Conservation (phyloP, 768 basidiomycete species). For the Neoboletus brunneissimus region DNA sequence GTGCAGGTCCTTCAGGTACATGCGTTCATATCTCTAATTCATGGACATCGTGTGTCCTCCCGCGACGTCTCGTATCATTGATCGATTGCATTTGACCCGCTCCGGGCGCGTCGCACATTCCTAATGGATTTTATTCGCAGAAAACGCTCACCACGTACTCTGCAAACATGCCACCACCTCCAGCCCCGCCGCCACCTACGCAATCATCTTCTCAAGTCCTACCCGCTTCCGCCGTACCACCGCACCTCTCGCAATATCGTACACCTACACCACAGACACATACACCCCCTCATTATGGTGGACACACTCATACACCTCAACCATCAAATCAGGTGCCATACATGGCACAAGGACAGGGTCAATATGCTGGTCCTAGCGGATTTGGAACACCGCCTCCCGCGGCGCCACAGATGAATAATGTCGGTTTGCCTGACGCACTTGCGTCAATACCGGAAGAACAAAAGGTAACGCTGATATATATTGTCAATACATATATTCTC, state of each 20-base stretch:
- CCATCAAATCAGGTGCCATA: conserved; percentile 20
- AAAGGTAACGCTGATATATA: conserved; percentile 43
- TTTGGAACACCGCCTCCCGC: conserved; percentile 24
- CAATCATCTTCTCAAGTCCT: conserved; percentile 26
- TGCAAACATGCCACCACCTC: conserved; percentile 19
- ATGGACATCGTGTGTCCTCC: background rate
- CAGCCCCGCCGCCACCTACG: conserved; percentile 12
- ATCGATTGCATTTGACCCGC: background rate
- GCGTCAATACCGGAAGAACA: conserved; percentile 66
- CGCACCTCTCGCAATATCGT: conserved; percentile 37
- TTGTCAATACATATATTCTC: conserved; percentile 1
- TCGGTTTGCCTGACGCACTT: conserved; percentile 48
- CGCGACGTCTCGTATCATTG: background rate
- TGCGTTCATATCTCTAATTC: background rate
- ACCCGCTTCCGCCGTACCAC: conserved; percentile 45
- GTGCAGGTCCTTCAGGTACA: conserved; percentile 73
- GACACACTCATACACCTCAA: conserved; percentile 29
- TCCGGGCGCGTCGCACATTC: background rate
- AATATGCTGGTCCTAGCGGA: conserved; percentile 16
- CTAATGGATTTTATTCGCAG: conserved; percentile 29
- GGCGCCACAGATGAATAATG: conserved; percentile 19
- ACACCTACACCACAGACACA: conserved; percentile 37
- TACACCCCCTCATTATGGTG: conserved; percentile 29
- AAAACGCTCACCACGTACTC: conserved; percentile 62
- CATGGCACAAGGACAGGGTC: conserved; percentile 17